Evolutionary conservation across 2,329 filamentous ascomycete genomes (phyloP).

Genomic region (Conoideocrella luteorostrata): DNA sequence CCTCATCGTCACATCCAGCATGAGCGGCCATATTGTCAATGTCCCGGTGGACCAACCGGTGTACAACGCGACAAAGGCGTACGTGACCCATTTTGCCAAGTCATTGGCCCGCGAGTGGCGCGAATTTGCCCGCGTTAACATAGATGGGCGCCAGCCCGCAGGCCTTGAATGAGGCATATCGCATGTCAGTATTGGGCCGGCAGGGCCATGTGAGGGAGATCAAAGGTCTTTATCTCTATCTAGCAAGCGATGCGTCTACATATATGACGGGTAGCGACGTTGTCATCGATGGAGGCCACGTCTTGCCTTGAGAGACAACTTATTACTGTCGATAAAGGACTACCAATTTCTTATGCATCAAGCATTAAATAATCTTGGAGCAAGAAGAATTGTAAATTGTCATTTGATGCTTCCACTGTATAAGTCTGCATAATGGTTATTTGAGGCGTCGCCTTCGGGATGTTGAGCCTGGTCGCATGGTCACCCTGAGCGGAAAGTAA

Average conservation of each 20-base stretch:
- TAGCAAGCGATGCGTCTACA: slow-evolving; percentile 73
- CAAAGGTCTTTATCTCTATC: slow-evolving; percentile 77
- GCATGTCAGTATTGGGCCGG: slow-evolving; percentile 46
- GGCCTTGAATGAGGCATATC: slow-evolving; percentile 38
- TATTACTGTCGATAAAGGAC: too few relatives aligned
- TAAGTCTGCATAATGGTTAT: too few relatives aligned
- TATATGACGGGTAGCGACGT: slow-evolving; percentile 73
- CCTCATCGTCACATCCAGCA: slow-evolving; percentile 46
- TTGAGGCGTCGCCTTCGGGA: too few relatives aligned
- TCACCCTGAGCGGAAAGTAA: too few relatives aligned
- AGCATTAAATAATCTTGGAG: too few relatives aligned
- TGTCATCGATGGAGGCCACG: slow-evolving; percentile 69
- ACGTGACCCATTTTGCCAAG: slow-evolving; percentile 49
- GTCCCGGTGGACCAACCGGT: slow-evolving; percentile 48
- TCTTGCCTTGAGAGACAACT: too few relatives aligned
- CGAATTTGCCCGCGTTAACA: slow-evolving; percentile 51
- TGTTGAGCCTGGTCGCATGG: too few relatives aligned
- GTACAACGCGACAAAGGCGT: slow-evolving; percentile 52
- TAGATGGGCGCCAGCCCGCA: slow-evolving; percentile 44
- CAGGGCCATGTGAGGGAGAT: slow-evolving; percentile 67
- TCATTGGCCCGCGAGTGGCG: slow-evolving; percentile 50
- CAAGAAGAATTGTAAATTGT: too few relatives aligned
- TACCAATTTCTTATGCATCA: too few relatives aligned
- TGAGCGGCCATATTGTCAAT: slow-evolving; percentile 45
- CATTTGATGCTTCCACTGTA: too few relatives aligned